Percentiles rank a stretch among this genome's conserved stretches.
phyloP scores from a whole-genome alignment of 139 green algal genomes.

The Haematococcus sp. region DNA sequence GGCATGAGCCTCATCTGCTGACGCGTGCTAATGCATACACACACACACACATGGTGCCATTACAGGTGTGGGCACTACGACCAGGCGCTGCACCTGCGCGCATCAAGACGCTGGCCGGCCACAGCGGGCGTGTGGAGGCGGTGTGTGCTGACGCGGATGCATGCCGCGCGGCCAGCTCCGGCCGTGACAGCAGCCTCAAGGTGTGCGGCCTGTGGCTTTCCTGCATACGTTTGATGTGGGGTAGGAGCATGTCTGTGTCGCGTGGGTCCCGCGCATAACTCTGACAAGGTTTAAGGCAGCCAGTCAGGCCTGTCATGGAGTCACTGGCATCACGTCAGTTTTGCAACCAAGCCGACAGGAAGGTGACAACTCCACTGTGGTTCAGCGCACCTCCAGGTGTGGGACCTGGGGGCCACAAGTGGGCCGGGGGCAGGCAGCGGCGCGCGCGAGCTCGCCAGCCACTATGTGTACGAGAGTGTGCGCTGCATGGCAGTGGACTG shows the following conservation, averaged over 20 bases:
- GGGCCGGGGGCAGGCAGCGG: not conserved
- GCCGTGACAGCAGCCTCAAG: conserved; percentile 28
- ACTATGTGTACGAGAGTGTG: conserved; percentile 36
- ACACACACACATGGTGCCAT: not conserved
- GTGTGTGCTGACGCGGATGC: conserved; percentile 7
- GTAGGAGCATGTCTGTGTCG: conserved; percentile 2
- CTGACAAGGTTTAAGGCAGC: no score
- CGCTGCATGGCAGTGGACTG: conserved; percentile 26
- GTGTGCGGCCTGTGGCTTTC: no score
- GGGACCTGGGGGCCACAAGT: conserved; percentile 20
- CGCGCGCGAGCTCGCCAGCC: not conserved
- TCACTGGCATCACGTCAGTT: no score
- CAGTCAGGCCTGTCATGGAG: no score
- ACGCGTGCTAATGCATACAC: not conserved
- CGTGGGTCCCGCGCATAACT: no score
- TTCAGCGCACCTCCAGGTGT: conserved; percentile 10
- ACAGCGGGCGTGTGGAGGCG: conserved; percentile 34
- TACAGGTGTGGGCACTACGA: not conserved
- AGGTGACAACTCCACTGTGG: no score
- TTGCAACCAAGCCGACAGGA: no score
- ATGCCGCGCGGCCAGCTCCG: conserved; percentile 5
- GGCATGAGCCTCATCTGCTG: not conserved
- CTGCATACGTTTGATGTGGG: no score
- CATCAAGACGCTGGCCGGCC: conserved; percentile 16
- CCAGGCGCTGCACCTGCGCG: not conserved